These are phyloP conservation scores for Xylaria telfairii DNA, from an alignment of 495 filamentous ascomycete species.

Conservation along the genomic window DNA sequence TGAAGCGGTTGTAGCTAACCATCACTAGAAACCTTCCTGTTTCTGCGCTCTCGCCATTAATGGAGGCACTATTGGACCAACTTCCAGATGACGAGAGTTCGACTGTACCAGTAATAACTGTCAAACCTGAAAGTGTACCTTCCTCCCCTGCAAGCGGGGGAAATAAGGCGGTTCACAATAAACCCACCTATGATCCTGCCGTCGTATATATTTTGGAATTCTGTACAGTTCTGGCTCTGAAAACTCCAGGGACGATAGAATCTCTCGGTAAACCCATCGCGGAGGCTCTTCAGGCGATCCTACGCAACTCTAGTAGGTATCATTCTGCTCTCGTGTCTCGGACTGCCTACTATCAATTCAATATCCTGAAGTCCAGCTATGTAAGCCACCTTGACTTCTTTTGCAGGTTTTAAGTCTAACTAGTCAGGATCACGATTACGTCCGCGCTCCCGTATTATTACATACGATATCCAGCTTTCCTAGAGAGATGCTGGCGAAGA, in stretches of 20 bases:
- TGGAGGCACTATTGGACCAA: slow-evolving; percentile 77
- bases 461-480: slow-evolving; percentile 90
- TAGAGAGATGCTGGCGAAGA: slow-evolving; percentile 74
- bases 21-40: slow-evolving; percentile 68
- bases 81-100: slow-evolving; percentile 85
- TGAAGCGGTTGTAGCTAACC: slow-evolving; percentile 18
- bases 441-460: slow-evolving; percentile 89
- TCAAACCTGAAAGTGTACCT: slow-evolving; percentile 79
- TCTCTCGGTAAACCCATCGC: slow-evolving; percentile 77
- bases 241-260: slow-evolving; percentile 73
- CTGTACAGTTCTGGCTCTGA: slow-evolving; percentile 81
- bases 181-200: slow-evolving; percentile 81
- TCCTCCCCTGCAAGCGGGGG: slow-evolving; percentile 61
- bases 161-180: slow-evolving; percentile 54
- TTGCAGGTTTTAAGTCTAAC: slow-evolving; percentile 27
- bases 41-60: slow-evolving; percentile 67
- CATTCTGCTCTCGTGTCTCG: slow-evolving; percentile 84
- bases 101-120: slow-evolving; percentile 71
- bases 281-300: slow-evolving; percentile 77
- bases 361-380: slow-evolving; percentile 83
- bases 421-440: slow-evolving; percentile 79
- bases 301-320: slow-evolving; percentile 77
- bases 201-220: slow-evolving; percentile 89
- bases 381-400: slow-evolving; percentile 58
- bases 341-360: slow-evolving; percentile 84